Evolutionary conservation across 2,329 filamentous ascomycete genomes (phyloP), one percentile per base, ranked within the genome.

Genomic region (Cryphonectria carpinicola): DNA sequence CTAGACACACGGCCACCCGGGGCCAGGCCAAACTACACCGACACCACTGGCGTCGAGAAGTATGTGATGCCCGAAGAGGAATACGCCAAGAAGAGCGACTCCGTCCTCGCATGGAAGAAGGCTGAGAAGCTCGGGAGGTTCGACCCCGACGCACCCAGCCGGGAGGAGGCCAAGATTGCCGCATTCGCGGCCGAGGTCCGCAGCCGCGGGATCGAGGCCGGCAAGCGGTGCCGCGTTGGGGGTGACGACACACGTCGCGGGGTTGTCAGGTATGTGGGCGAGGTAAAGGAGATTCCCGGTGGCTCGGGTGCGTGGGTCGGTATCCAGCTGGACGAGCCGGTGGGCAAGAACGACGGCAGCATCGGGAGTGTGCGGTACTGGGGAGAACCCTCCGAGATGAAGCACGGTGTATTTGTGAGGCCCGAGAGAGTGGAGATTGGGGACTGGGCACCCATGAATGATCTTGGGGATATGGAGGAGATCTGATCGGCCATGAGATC

Each of bases 61-160:
- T 98, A 96, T 80, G 89, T 92, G 73, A 92, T 99, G 87, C 93
- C 94, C n/a, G 85, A 88, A 67, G 87, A 91, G 65, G 92, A 95
- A 78, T 99, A 99, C 82, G 94, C 94, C 79, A 89, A 90, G 77
- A 94, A 95, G 78, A 85, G 90, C 60, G 93, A 98, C 81, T 95
- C 92, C 4, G 96, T 99, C 19, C 88, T 98, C 35, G 93, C 95
- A 7, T 98, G 94, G 94, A 99, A 99, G 83, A 95, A 93, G 83
- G 85, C 90, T n/a, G 91, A 97, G 81, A 95, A 97, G 80, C 88
- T 98, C n/a, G 96, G 96, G 66, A 93, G 96, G 49, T 99, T 99
- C 82, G 94, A 98, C 79, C 96, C 96, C 17, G 86, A 91, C 76
- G 93, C 94, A 10, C 90, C 92, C 25, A 89, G 86, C 72, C 88